Percentiles rank a stretch among this genome's conserved stretches.
These are phyloP conservation scores for Sanghuangporus sanghuang DNA, from an alignment of 1,284 basidiomycete genomes.

Conservation along the genomic window DNA sequence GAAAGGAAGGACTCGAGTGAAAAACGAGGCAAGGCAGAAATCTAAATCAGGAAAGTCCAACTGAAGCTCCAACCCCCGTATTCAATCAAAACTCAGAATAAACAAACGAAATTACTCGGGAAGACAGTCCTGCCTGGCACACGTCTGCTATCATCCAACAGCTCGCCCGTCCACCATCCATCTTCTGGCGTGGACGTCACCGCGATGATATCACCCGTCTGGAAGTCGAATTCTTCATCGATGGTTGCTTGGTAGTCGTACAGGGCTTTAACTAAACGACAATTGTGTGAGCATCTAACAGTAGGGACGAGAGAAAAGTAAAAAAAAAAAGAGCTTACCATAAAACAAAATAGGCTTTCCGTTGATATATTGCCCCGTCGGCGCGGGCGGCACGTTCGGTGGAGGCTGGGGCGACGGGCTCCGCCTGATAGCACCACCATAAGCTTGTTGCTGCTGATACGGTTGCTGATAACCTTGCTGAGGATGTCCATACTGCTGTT, in stretches of 20 bases:
- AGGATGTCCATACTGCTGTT: not conserved
- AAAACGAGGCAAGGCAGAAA: not conserved
- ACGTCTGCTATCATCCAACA: conserved; percentile 81
- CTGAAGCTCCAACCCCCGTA: not conserved
- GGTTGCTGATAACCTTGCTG: not conserved
- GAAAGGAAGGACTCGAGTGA: too few relatives aligned
- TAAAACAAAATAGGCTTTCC: conserved; percentile 82
- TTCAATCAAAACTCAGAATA: conserved; percentile 40
- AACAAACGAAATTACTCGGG: conserved; percentile 87
- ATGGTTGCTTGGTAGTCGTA: conserved; percentile 89
- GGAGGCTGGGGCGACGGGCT: conserved; percentile 13
- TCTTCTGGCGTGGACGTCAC: conserved; percentile 90
- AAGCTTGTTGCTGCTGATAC: not conserved
- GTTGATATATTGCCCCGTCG: conserved; percentile 67
- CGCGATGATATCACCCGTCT: conserved; percentile 87
- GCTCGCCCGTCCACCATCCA: conserved; percentile 89
- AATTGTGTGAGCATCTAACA: not conserved
- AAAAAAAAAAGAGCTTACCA: conserved; percentile 40
- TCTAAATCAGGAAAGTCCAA: not conserved
- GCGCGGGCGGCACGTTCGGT: conserved; percentile 31
- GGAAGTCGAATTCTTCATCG: conserved; percentile 89
- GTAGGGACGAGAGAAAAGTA: not conserved
- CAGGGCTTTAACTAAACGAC: conserved; percentile 77
- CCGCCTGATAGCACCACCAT: not conserved
- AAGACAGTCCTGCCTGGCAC: conserved; percentile 80